A percentile compares a stretch with the other conserved stretches of the same genome.
These are phyloP conservation scores for Saccharomycopsis hybrid DNA, from an alignment of 1,139 yeast genomes.

Conservation along the genomic window DNA sequence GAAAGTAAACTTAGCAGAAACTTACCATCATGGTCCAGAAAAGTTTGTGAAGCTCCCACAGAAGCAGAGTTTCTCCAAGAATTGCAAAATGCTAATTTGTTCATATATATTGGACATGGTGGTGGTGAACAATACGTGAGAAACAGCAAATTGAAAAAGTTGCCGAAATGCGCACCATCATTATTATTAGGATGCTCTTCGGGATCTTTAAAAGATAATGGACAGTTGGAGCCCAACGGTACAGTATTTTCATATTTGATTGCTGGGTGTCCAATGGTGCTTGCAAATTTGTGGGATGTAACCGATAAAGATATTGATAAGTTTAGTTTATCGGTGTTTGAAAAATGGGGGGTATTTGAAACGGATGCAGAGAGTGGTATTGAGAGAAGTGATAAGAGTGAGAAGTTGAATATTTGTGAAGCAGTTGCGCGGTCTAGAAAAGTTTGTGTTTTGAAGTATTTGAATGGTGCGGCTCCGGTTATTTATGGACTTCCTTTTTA, in stretches of 20 bases:
- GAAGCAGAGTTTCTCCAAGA: slow-evolving; percentile 42
- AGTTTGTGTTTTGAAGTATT: slow-evolving; percentile 54
- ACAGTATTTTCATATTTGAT: slow-evolving; percentile 67
- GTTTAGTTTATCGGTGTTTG: slow-evolving; percentile 56
- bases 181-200: slow-evolving; percentile 91
- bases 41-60: slow-evolving; percentile 48
- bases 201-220: slow-evolving; percentile 55
- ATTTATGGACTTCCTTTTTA: slow-evolving; percentile 65
- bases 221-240: slow-evolving; percentile 68
- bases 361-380: too few relatives aligned
- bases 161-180: slow-evolving; percentile 53
- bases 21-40: slow-evolving; percentile 46
- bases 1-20: slow-evolving; percentile 35
- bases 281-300: slow-evolving; percentile 94
- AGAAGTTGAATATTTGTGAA: slow-evolving; percentile 32
- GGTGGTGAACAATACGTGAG: slow-evolving; percentile 84
- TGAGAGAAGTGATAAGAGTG: too few relatives aligned
- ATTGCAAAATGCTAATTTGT: slow-evolving; percentile 42
- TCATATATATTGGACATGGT: slow-evolving; percentile 88
- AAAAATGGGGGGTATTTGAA: slow-evolving; percentile 50
- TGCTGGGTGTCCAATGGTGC: slow-evolving; percentile 76
- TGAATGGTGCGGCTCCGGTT: slow-evolving; percentile 81
- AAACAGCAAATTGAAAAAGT: slow-evolving; percentile 40
- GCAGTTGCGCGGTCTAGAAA: slow-evolving; percentile 57
- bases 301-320: slow-evolving; percentile 92